These are phyloP conservation scores for Candida sonorensis DNA, from an alignment of 805 yeast species.

Conservation along the genomic window DNA sequence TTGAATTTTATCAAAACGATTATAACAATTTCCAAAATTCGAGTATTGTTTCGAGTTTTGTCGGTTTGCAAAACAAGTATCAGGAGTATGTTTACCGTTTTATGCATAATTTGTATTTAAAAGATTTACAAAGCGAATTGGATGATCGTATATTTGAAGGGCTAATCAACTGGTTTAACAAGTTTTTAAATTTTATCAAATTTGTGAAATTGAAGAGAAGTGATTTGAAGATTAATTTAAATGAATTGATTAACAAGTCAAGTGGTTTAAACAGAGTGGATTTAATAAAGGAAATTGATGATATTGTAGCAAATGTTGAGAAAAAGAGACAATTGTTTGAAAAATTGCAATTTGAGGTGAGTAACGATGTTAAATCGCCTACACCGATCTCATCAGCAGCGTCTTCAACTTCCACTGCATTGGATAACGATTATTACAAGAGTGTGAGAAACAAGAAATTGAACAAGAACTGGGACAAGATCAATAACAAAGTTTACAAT, in stretches of 20 bases:
- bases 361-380: no score
- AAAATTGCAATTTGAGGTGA: conserved; percentile 20
- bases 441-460: conserved; percentile 18
- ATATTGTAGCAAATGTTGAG: conserved; percentile 30
- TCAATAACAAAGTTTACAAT: conserved; percentile 27
- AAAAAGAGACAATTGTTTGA: conserved; percentile 33
- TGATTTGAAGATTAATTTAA: conserved; percentile 40
- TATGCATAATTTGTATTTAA: conserved; percentile 72
- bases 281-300: conserved; percentile 34
- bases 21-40: conserved; percentile 34
- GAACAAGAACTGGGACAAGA: conserved; percentile 37
- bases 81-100: conserved; percentile 68
- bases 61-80: conserved; percentile 62
- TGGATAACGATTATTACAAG: conserved; percentile 18
- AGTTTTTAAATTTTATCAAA: conserved; percentile 56
- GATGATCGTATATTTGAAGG: conserved; percentile 52
- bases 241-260: conserved; percentile 22
- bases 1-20: conserved; percentile 42
- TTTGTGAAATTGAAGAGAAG: conserved; percentile 43
- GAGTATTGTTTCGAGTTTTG: conserved; percentile 62
- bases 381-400: no score
- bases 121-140: conserved; percentile 46
- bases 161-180: conserved; percentile 67
- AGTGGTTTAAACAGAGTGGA: conserved; percentile 25
- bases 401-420: conserved; percentile 1